These are phyloP conservation scores for Trichoderma simmonsii DNA, from an alignment of 2,329 filamentous ascomycete genomes.

Conservation along the genomic window DNA sequence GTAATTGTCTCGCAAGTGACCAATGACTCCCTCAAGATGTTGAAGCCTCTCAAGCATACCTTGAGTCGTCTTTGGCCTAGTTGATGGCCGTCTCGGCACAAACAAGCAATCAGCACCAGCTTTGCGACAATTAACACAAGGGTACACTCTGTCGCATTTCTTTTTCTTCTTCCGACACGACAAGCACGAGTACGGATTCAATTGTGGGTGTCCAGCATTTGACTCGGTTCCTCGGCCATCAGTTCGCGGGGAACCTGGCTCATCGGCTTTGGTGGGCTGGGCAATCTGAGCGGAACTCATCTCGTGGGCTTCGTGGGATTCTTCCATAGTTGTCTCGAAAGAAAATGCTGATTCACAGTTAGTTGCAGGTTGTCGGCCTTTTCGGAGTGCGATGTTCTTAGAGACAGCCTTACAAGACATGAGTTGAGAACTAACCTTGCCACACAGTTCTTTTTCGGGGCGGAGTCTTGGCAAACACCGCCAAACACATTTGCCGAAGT, in stretches of 20 bases:
- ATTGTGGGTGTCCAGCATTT: background rate
- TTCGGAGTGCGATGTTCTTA: background rate
- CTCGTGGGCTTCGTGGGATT: background rate
- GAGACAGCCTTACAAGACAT: background rate
- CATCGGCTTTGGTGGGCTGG: background rate
- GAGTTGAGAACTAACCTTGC: background rate
- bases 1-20: background rate
- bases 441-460: background rate
- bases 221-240: background rate
- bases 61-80: background rate
- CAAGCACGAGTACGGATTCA: conserved; percentile 1
- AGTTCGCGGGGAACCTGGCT: background rate
- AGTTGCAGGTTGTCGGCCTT: background rate
- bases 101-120: background rate
- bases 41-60: conserved; percentile 3
- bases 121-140: background rate
- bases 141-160: conserved; percentile 1
- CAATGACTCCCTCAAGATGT: conserved; percentile 2
- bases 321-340: background rate
- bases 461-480: conserved; percentile 5
- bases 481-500: background rate
- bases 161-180: background rate
- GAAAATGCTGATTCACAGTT: background rate
- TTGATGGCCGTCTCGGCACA: background rate
- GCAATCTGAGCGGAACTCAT: background rate